Conservation (phyloP, 192 early-diverging fungal genomes). For the Ambispora gerdemannii region DNA sequence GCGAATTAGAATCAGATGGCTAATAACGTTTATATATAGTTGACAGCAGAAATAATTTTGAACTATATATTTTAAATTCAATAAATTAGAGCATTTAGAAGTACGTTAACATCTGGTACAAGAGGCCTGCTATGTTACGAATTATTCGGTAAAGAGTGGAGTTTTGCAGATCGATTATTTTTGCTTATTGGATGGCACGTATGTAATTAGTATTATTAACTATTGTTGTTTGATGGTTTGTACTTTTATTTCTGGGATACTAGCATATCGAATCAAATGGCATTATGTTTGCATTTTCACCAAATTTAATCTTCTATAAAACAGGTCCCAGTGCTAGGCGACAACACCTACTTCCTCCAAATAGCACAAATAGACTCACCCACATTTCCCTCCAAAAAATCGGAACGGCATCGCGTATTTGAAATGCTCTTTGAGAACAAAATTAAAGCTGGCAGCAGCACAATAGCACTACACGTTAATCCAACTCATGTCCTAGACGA, state of each 20-base stretch:
- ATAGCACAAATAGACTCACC: slow-evolving; percentile 7
- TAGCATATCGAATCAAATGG: neutral
- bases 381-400: neutral
- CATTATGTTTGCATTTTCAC: neutral
- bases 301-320: neutral
- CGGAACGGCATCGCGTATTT: neutral
- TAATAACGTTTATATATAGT: too few species aligned
- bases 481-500: neutral
- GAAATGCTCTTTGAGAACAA: neutral
- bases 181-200: slow-evolving; percentile 15
- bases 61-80: neutral
- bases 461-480: neutral
- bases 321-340: neutral
- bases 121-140: slow-evolving; percentile 3
- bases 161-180: slow-evolving; percentile 3
- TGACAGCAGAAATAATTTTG: neutral
- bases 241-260: too few species aligned
- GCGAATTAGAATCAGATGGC: too few species aligned
- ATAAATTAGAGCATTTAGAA: slow-evolving; percentile 9
- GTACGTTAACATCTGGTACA: slow-evolving; percentile 2
- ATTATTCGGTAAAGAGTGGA: neutral
- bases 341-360: neutral
- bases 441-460: neutral
- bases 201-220: neutral
- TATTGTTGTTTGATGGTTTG: too few species aligned